Percentiles rank a stretch among this genome's conserved stretches.
These are phyloP conservation scores for Hymenoscyphus albidus DNA, from an alignment of 2,329 filamentous ascomycete genomes.

Conservation along the genomic window DNA sequence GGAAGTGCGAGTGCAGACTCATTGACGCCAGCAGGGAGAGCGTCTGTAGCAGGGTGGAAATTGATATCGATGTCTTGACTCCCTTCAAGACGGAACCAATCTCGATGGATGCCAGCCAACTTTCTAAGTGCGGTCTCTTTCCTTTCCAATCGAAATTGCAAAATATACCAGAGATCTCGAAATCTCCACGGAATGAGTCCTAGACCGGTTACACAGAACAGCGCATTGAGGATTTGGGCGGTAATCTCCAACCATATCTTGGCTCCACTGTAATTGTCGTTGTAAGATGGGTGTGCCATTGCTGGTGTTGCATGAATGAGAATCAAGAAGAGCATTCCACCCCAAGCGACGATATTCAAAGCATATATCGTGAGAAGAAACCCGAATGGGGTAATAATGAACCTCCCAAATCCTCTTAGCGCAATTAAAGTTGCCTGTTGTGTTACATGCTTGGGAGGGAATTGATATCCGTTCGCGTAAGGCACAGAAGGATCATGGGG, in stretches of 20 bases:
- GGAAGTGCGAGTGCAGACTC: slow-evolving; percentile 56
- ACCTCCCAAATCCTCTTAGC: slow-evolving; percentile 61
- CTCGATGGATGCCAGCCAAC: slow-evolving; percentile 62
- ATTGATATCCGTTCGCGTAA: slow-evolving; percentile 26
- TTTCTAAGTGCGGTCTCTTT: slow-evolving; percentile 16
- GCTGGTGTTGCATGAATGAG: slow-evolving; percentile 67
- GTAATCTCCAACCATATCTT: slow-evolving; percentile 79
- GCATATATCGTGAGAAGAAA: slow-evolving; percentile 75
- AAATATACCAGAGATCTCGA: slow-evolving; percentile 68
- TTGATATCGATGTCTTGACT: slow-evolving; percentile 48
- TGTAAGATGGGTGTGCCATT: slow-evolving; percentile 55
- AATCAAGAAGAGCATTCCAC: slow-evolving; percentile 81
- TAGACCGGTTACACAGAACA: slow-evolving; percentile 83
- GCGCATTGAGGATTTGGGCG: slow-evolving; percentile 73
- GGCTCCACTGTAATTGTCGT: slow-evolving; percentile 64
- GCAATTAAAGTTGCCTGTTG: slow-evolving; percentile 54
- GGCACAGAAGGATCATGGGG: slow-evolving; percentile 22
- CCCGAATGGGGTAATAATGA: slow-evolving; percentile 67
- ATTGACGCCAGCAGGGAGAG: slow-evolving; percentile 36
- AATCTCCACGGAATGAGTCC: slow-evolving; percentile 83
- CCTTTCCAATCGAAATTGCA: slow-evolving; percentile 39
- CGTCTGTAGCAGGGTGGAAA: slow-evolving; percentile 34
- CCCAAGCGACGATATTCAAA: slow-evolving; percentile 80
- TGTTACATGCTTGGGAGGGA: slow-evolving; percentile 46
- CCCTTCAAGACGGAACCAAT: slow-evolving; percentile 69